A percentile compares a stretch with the other conserved stretches of the same genome.
Evolutionary conservation across 495 filamentous ascomycete genomes (phyloP).

Genomic region (Apiosordaria backusii): DNA sequence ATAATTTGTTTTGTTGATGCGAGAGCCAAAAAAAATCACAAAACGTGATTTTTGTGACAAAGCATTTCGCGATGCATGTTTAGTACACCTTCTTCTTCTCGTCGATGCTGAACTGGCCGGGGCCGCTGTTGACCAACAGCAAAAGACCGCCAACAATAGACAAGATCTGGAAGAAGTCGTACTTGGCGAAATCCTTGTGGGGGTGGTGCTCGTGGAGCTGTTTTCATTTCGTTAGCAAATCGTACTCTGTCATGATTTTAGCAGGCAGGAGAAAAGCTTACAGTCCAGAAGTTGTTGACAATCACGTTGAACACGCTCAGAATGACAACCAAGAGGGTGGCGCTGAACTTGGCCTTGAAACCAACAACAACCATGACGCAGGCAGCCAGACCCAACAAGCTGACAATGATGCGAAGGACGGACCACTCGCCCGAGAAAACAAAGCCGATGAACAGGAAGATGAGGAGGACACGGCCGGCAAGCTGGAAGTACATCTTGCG

Average conservation of each 20-base stretch:
- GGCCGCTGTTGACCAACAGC: conserved; percentile 96
- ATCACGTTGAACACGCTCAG: conserved; percentile 93
- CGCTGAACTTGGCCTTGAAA: conserved; percentile 99
- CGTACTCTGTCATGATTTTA: conserved; percentile 18
- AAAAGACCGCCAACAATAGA: conserved; percentile 97
- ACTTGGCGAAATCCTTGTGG: conserved; percentile 99
- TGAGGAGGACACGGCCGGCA: conserved; percentile 89
- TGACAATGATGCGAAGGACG: conserved; percentile 77
- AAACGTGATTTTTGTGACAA: background rate
- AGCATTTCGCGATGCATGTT: background rate
- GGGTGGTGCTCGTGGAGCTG: conserved; percentile 97
- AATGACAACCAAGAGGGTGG: conserved; percentile 87
- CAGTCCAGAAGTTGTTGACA: conserved; percentile 99
- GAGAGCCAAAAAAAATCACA: background rate
- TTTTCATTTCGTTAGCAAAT: background rate
- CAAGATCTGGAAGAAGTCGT: conserved; percentile 99
- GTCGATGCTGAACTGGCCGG: conserved; percentile 94
- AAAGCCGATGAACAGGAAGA: conserved; percentile 95
- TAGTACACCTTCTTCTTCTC: conserved; percentile 99
- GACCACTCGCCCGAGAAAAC: conserved; percentile 94
- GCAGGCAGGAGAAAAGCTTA: conserved; percentile 49
- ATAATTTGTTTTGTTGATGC: background rate
- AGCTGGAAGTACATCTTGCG: conserved; percentile 99
- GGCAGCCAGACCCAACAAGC: conserved; percentile 76
- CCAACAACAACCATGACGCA: conserved; percentile 99